phyloP scores from a whole-genome alignment of 768 basidiomycete genomes.

The Leucocoprinus leucothites region DNA sequence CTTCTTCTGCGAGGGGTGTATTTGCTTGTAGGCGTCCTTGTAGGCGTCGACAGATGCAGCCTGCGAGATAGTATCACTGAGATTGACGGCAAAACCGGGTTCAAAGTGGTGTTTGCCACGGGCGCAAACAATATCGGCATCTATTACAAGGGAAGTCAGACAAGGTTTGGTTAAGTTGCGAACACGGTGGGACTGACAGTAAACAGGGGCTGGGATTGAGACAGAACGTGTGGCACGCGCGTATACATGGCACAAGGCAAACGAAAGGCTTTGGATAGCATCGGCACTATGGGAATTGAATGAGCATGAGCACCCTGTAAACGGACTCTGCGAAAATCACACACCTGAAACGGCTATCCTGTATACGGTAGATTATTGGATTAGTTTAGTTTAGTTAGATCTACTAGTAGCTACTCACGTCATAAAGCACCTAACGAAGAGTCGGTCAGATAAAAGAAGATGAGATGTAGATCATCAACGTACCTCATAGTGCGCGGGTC shows the following conservation, averaged over 20 bases:
- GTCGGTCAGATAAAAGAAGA: neutral
- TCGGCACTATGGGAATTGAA: constrained; percentile 43
- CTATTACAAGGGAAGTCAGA: constrained; percentile 29
- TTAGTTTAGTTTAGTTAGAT: neutral
- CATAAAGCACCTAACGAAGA: constrained; percentile 33
- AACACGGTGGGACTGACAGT: constrained; percentile 45
- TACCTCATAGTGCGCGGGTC: constrained; percentile 42
- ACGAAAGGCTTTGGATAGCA: constrained; percentile 65
- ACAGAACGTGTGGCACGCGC: constrained; percentile 75
- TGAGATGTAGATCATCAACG: neutral
- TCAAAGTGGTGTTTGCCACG: constrained; percentile 31
- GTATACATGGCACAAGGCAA: constrained; percentile 72
- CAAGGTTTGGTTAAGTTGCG: neutral
- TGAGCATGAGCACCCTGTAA: constrained; percentile 1
- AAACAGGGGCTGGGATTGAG: constrained; percentile 77
- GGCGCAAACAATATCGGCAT: constrained; percentile 67
- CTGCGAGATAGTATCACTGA: constrained; percentile 36
- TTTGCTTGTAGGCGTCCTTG: constrained; percentile 46
- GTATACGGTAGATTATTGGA: neutral
- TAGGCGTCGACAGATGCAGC: constrained; percentile 41
- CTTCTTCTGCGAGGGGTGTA: constrained; percentile 28
- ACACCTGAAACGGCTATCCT: constrained; percentile 61
- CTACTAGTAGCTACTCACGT: constrained; percentile 21
- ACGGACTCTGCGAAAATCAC: neutral
- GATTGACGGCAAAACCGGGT: constrained; percentile 43